Percentiles rank a stretch among this genome's conserved stretches.
phyloP scores from a whole-genome alignment of 108 stramenopile species.

The Nitzschia sp. region DNA sequence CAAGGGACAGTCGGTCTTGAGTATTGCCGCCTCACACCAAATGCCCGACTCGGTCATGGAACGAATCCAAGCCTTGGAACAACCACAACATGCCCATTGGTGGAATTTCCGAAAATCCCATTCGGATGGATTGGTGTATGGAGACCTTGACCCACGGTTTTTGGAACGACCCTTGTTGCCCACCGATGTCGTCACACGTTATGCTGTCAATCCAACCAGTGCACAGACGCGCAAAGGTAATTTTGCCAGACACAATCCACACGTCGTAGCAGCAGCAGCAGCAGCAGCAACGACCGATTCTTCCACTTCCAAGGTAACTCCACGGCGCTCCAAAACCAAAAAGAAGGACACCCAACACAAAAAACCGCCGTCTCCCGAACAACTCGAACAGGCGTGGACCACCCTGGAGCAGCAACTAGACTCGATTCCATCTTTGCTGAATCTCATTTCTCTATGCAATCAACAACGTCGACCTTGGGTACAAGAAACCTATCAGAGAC shows the following conservation, averaged over 20 bases:
- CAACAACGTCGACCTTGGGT: no score
- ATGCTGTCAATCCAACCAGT: constrained; percentile 62
- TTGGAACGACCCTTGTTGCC: constrained; percentile 50
- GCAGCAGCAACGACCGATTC: not conserved
- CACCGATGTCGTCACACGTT: constrained; percentile 48
- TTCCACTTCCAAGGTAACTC: not conserved
- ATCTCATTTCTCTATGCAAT: no score
- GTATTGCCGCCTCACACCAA: constrained; percentile 46
- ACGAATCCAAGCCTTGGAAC: constrained; percentile 12
- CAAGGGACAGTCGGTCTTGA: constrained; percentile 77
- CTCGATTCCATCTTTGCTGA: no score
- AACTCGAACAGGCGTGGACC: no score
- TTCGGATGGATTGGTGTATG: constrained; percentile 66
- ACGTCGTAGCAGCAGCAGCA: constrained; percentile 13
- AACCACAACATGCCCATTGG: constrained; percentile 32
- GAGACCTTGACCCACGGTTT: constrained; percentile 71
- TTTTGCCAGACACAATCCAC: constrained; percentile 58
- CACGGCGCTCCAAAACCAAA: not conserved
- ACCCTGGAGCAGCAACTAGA: no score
- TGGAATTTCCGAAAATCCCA: constrained; percentile 62
- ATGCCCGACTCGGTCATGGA: not conserved
- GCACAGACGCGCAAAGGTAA: constrained; percentile 51
- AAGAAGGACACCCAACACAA: not conserved
- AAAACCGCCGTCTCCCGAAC: not conserved
- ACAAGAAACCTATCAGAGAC: no score